Conservation (phyloP, 2,329 filamentous ascomycete genomes). For the Dichotomopilus funicola region DNA sequence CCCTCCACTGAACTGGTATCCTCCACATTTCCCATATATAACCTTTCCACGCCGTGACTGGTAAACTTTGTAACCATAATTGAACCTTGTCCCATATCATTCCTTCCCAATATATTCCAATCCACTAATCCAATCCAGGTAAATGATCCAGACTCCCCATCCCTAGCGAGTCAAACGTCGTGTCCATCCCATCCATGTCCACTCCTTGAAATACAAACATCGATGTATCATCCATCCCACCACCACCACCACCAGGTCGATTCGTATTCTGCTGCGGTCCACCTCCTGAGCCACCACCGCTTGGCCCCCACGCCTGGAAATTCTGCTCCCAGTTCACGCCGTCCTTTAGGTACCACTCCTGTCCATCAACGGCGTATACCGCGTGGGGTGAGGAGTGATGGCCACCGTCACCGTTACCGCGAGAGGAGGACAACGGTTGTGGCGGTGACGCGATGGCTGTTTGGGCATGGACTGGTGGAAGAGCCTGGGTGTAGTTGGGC, state of each 20-base stretch:
- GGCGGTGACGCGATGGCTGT: constrained; percentile 2
- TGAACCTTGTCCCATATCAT: neutral
- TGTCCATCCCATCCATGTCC: constrained; percentile 14
- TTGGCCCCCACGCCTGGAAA: constrained; percentile 46
- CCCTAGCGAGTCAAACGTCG: constrained; percentile 24
- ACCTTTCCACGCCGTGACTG: too few relatives aligned
- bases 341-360: constrained; percentile 53
- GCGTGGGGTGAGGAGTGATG: constrained; percentile 28
- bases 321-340: constrained; percentile 53
- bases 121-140: constrained; percentile 24
- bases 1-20: too few relatives aligned
- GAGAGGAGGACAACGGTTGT: constrained; percentile 1
- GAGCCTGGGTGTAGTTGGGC: constrained; percentile 17
- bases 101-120: neutral
- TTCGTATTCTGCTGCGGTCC: neutral
- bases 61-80: too few relatives aligned
- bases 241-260: neutral
- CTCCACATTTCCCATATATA: too few relatives aligned
- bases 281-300: constrained; percentile 23
- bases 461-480: constrained; percentile 14
- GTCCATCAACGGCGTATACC: constrained; percentile 41
- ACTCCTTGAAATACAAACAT: constrained; percentile 28
- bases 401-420: constrained; percentile 13
- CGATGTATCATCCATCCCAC: constrained; percentile 16
- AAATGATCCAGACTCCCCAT: constrained; percentile 25